Evolutionary conservation across 2,329 filamentous ascomycete species (phyloP).

Genomic region (Zymoseptoria ardabiliae): DNA sequence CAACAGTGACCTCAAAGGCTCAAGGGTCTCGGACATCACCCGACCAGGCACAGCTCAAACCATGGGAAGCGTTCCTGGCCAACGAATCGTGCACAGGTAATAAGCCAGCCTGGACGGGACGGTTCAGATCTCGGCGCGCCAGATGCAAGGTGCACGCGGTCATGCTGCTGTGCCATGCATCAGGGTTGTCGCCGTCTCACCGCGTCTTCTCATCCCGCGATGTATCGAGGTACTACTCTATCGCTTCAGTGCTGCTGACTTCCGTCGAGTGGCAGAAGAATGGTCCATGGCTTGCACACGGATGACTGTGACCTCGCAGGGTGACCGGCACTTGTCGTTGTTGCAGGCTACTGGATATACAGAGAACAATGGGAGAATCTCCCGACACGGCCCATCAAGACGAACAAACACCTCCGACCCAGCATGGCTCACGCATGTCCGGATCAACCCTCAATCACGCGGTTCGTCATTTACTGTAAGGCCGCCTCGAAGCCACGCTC

Average conservation of each 20-base stretch:
- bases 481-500: no score
- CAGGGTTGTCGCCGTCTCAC: not conserved
- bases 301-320: no score
- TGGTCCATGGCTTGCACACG: not conserved
- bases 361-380: no score
- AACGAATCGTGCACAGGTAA: not conserved
- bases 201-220: not conserved
- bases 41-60: not conserved
- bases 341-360: no score
- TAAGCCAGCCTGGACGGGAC: not conserved
- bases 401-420: no score
- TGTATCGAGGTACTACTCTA: no score
- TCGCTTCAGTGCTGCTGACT: no score
- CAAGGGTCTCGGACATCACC: not conserved
- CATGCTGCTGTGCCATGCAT: not conserved
- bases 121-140: not conserved
- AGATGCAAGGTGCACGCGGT: not conserved
- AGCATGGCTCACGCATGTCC: no score
- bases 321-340: no score
- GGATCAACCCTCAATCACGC: no score
- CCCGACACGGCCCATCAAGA: no score
- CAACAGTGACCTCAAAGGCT: not conserved
- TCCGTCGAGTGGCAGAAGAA: not conserved
- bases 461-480: no score
- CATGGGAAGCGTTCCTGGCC: not conserved